phyloP scores from a whole-genome alignment of 148 eudicot genomes.

The Heliosperma pusillum region DNA sequence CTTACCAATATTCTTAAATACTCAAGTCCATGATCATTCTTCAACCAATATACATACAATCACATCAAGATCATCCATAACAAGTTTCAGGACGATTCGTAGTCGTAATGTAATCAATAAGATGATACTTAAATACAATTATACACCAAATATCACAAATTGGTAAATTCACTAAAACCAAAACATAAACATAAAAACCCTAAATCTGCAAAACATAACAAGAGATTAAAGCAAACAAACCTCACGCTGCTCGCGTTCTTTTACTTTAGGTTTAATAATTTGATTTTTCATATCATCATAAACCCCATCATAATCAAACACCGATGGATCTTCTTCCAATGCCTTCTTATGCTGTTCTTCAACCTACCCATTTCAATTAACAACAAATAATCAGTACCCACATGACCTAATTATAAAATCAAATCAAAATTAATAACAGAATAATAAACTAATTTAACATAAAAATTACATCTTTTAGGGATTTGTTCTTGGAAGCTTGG shows the following conservation, averaged over 20 bases:
- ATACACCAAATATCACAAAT: background rate
- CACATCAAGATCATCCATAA: background rate
- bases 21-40: background rate
- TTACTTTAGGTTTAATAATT: slow-evolving; percentile 43
- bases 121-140: background rate
- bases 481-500: slow-evolving; percentile 73
- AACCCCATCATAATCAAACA: slow-evolving; percentile 89
- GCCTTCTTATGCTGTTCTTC: slow-evolving; percentile 95
- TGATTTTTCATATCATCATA: slow-evolving; percentile 83
- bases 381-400: background rate
- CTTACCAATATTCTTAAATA: background rate
- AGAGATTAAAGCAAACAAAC: slow-evolving; percentile 25
- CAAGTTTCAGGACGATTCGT: too few relatives aligned
- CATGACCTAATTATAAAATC: background rate
- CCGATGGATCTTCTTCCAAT: slow-evolving; percentile 84
- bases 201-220: background rate
- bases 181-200: background rate
- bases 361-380: slow-evolving; percentile 54
- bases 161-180: background rate
- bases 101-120: background rate
- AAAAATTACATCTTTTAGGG: slow-evolving; percentile 63
- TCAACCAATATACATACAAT: background rate
- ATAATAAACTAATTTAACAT: too few relatives aligned
- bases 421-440: background rate
- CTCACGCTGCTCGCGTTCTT: slow-evolving; percentile 74